Evolutionary conservation across 179 eudicot genomes (phyloP), one percentile per base, ranked within the genome.

Genomic region (Beta macrorhiza): DNA sequence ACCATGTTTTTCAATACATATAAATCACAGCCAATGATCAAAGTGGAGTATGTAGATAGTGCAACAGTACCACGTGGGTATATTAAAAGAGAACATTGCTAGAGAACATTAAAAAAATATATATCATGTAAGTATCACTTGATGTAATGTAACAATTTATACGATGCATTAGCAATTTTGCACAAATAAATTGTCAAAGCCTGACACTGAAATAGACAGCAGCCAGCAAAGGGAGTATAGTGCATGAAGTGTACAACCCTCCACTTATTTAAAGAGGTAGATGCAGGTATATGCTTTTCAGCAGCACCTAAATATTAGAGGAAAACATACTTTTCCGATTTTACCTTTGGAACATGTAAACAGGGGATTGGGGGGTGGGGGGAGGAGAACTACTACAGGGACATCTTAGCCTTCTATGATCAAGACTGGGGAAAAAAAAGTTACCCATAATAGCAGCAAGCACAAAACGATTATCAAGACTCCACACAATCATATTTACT

Each of bases 381-480:
- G 53, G 53, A 3, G 53, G 42, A 37, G 42, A 37, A 37, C 42
- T 37, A 37, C 42, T 17, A 53, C 17, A 3, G 5, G 76, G 8
- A 77, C 37, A 62, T 44, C 67, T 42, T 73, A 77, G 79, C 76
- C 37, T 68, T 32, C 29, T 47, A 79, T 78, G n/a, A 42, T 14
- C 25, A 53, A 79, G 49, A 79, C 45, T 52, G 17, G 29, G 73
- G 75, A 75, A 82, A 78, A 77, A 77, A 61, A 32, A 57, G 57
- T 82, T 86, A 88, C 99, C 99, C 99, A 97, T 97, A 56, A 97
- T 97, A 85, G 99, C 99, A 82, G 99, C 99, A 84, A 95, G 95
- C 81, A 95, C 98, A 86, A 95, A 93, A 72, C 98, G 97, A 79
- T 95, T 95, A 86, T 95, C 98, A 52, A 95, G 91, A 86, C 98